Percentiles rank a stretch among this genome's conserved stretches.
phyloP scores from a whole-genome alignment of 2,329 filamentous ascomycete species.

The Phoma herbarum region DNA sequence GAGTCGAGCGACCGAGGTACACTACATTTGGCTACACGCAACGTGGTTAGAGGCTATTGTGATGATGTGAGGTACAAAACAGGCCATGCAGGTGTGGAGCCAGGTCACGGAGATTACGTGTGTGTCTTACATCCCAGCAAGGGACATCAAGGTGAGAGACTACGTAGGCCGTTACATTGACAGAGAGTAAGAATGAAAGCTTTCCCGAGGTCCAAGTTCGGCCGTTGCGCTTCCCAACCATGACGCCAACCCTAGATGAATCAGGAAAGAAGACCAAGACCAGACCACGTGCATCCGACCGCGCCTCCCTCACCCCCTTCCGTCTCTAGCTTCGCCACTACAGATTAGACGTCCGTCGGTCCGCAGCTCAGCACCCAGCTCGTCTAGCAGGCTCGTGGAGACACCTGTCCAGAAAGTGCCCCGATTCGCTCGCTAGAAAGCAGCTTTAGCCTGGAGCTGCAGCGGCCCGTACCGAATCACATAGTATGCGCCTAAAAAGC shows the following conservation, averaged over 20 bases:
- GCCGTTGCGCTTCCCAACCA: neutral
- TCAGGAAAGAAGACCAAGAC: neutral
- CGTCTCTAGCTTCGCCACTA: neutral
- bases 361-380: neutral
- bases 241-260: slow-evolving; percentile 7
- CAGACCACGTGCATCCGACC: neutral
- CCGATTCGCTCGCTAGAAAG: slow-evolving; percentile 44
- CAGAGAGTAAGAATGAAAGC: slow-evolving; percentile 15
- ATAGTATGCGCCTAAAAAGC: slow-evolving; percentile 34
- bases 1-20: neutral
- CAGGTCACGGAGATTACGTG: slow-evolving; percentile 18
- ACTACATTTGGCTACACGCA: slow-evolving; percentile 8
- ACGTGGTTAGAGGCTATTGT: slow-evolving; percentile 13
- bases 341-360: slow-evolving; percentile 5
- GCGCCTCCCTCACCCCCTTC: neutral
- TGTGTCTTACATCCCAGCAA: slow-evolving; percentile 8
- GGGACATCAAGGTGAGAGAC: slow-evolving; percentile 9
- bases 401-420: slow-evolving; percentile 5
- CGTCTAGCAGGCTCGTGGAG: slow-evolving; percentile 2
- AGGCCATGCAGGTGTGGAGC: slow-evolving; percentile 16
- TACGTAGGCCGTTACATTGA: slow-evolving; percentile 37
- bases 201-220: neutral
- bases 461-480: slow-evolving; percentile 49
- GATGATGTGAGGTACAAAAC: slow-evolving; percentile 18
- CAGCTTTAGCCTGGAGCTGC: slow-evolving; percentile 41